phyloP scores from a whole-genome alignment of 2,329 filamentous ascomycete genomes.

The Exophiala mesophila region DNA sequence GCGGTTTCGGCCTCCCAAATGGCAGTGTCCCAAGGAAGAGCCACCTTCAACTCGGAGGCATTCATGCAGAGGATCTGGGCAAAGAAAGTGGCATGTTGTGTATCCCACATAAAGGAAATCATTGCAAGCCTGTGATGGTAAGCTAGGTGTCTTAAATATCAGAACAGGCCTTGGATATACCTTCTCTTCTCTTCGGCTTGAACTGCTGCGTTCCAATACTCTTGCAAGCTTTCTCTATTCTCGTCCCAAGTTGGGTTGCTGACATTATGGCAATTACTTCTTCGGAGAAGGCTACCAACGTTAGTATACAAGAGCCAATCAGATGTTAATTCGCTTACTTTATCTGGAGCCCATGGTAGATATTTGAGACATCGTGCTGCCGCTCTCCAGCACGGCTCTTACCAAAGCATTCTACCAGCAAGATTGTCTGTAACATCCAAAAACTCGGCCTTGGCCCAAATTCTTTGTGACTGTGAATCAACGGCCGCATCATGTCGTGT shows the following conservation, averaged over 20 bases:
- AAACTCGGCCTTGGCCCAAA: constrained; percentile 56
- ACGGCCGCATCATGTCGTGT: constrained; percentile 54
- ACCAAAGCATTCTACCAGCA: constrained; percentile 60
- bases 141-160: no score
- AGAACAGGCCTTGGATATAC: no score
- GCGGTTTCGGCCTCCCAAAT: constrained; percentile 55
- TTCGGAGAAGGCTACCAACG: constrained; percentile 38
- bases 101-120: constrained; percentile 62
- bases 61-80: constrained; percentile 62
- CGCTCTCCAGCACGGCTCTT: constrained; percentile 58
- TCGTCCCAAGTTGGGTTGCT: constrained; percentile 1
- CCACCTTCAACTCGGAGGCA: constrained; percentile 55
- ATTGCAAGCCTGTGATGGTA: constrained; percentile 43
- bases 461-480: constrained; percentile 52
- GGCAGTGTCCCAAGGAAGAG: constrained; percentile 50
- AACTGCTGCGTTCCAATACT: no score
- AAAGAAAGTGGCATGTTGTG: constrained; percentile 58
- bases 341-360: constrained; percentile 53
- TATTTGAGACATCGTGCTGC: constrained; percentile 58
- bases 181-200: no score
- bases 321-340: constrained; percentile 36
- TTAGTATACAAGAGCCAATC: background rate
- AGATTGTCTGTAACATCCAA: constrained; percentile 57
- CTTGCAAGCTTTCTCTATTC: no score
- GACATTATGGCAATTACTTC: constrained; percentile 48